A percentile compares a stretch with the other conserved stretches of the same genome.
Conservation (phyloP, 2,329 filamentous ascomycete genomes). For the Cordyceps farinosa region DNA sequence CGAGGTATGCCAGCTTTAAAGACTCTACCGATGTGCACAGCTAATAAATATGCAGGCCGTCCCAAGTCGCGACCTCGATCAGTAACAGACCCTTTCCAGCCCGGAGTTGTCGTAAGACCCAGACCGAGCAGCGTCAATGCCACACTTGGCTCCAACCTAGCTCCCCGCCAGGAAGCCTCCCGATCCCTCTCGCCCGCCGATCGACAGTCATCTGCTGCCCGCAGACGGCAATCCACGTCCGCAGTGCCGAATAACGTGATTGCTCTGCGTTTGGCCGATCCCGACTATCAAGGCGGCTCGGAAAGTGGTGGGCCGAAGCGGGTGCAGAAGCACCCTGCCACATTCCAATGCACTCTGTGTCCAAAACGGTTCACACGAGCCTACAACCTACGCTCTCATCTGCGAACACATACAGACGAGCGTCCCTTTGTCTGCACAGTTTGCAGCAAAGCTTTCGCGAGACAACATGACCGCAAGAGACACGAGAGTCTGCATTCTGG, state of each 20-base stretch:
- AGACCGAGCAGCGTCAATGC: slow-evolving; percentile 37
- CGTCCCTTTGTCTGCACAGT: slow-evolving; percentile 95
- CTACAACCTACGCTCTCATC: slow-evolving; percentile 92
- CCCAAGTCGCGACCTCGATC: slow-evolving; percentile 50
- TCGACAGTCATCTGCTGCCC: slow-evolving; percentile 39
- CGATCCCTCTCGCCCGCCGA: slow-evolving; percentile 59
- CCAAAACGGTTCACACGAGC: slow-evolving; percentile 95
- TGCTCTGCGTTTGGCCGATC: slow-evolving; percentile 87
- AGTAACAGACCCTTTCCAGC: slow-evolving; percentile 59
- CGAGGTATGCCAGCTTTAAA: slow-evolving; percentile 47
- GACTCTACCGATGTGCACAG: not conserved
- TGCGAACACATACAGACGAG: slow-evolving; percentile 96
- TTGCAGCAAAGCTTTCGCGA: slow-evolving; percentile 94
- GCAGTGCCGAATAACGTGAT: slow-evolving; percentile 62
- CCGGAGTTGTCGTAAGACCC: slow-evolving; percentile 37
- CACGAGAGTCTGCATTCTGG: slow-evolving; percentile 95
- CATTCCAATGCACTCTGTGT: slow-evolving; percentile 90
- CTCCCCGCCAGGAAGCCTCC: slow-evolving; percentile 41
- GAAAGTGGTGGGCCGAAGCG: slow-evolving; percentile 65
- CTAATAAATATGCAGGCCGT: slow-evolving; percentile 33
- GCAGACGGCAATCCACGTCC: slow-evolving; percentile 59
- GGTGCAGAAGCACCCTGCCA: slow-evolving; percentile 96
- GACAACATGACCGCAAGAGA: slow-evolving; percentile 94
- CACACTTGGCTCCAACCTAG: slow-evolving; percentile 43
- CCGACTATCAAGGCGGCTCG: slow-evolving; percentile 69